These are phyloP conservation scores for Fraxinus floribunda DNA, from an alignment of 305 asterid species.

Conservation along the genomic window DNA sequence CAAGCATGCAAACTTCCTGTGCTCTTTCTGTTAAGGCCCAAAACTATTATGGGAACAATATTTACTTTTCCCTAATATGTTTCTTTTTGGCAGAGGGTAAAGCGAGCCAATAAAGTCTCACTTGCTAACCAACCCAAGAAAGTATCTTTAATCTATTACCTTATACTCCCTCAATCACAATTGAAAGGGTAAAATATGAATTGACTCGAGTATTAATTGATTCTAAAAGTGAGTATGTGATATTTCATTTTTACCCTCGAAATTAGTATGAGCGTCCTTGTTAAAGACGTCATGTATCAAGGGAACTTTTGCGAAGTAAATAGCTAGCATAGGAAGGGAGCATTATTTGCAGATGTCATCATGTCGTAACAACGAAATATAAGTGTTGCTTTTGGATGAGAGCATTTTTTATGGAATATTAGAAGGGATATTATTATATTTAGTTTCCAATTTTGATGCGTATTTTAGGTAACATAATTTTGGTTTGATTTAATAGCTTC, in stretches of 20 bases:
- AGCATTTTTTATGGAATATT: not conserved
- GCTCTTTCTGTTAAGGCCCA: not conserved
- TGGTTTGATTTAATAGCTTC: not conserved
- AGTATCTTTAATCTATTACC: not conserved
- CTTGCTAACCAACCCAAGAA: constrained; percentile 21
- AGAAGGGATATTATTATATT: too few species aligned
- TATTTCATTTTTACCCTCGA: not conserved
- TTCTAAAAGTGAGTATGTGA: not conserved
- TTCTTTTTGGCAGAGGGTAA: constrained; percentile 9
- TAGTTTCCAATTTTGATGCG: not conserved
- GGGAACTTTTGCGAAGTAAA: not conserved
- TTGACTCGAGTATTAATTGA: not conserved
- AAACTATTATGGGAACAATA: not conserved
- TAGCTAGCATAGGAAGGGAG: not conserved
- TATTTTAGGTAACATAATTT: not conserved
- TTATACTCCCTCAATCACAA: not conserved
- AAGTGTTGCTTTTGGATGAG: not conserved
- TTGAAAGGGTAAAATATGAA: not conserved
- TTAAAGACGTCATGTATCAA: not conserved
- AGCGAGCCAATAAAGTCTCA: constrained; percentile 9
- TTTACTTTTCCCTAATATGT: not conserved
- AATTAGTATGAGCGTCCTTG: not conserved
- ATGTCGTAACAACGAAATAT: not conserved
- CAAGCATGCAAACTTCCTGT: not conserved
- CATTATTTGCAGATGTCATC: not conserved